Conservation (phyloP, 805 yeast species). For the Ogataea naganishii region DNA sequence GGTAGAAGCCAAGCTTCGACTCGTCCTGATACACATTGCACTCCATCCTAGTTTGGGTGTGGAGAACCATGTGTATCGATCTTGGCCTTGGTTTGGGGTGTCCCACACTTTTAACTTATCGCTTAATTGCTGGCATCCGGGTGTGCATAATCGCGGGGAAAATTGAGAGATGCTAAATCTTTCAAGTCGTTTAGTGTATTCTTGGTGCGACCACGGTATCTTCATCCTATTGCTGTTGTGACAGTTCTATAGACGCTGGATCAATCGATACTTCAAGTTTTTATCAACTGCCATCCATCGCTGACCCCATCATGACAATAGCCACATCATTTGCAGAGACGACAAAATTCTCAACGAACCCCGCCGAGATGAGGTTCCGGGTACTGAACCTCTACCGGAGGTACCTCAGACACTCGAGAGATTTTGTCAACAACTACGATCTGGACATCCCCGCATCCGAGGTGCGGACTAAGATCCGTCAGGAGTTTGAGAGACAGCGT, state of each 20-base stretch:
- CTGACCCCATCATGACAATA: constrained; percentile 51
- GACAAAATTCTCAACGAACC: constrained; percentile 55
- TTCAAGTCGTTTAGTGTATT: no score
- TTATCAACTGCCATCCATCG: no score
- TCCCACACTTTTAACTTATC: neutral
- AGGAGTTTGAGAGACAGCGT: constrained; percentile 80
- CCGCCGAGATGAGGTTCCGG: constrained; percentile 52
- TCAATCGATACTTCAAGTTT: no score
- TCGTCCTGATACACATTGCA: constrained; percentile 44
- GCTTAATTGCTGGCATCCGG: neutral
- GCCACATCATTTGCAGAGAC: constrained; percentile 84
- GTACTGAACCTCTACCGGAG: constrained; percentile 67
- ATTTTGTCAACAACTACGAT: constrained; percentile 52
- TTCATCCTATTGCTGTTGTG: no score
- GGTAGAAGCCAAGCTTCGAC: constrained; percentile 34
- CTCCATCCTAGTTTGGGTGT: constrained; percentile 4
- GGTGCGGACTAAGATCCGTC: constrained; percentile 77
- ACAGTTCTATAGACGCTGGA: no score
- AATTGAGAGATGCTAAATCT: no score
- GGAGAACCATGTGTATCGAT: neutral
- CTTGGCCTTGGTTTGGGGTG: neutral
- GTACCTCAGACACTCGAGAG: constrained; percentile 50
- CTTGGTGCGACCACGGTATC: no score
- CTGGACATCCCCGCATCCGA: constrained; percentile 70
- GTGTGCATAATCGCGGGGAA: no score